phyloP scores from a whole-genome alignment of 2,329 filamentous ascomycete species.

The Talaromyces verruculosus region DNA sequence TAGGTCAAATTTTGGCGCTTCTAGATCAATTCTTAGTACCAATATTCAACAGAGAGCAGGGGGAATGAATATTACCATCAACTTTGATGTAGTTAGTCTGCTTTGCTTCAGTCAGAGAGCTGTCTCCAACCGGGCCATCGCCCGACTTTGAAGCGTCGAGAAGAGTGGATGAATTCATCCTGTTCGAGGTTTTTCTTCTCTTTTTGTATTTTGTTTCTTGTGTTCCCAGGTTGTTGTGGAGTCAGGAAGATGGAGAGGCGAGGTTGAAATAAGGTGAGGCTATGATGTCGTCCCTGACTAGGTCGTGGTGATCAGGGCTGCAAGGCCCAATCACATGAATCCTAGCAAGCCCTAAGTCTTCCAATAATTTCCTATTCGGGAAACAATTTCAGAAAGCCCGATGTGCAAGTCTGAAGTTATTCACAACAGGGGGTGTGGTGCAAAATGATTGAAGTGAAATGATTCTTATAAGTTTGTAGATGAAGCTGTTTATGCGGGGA shows the following conservation, averaged over 20 bases:
- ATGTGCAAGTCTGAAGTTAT: not conserved
- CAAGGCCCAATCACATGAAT: not conserved
- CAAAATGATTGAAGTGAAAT: not conserved
- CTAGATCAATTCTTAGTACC: slow-evolving; percentile 44
- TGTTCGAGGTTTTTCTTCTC: not conserved
- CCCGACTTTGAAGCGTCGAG: slow-evolving; percentile 1
- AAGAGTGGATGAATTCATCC: slow-evolving; percentile 3
- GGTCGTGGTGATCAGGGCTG: not conserved
- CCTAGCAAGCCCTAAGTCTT: slow-evolving; percentile 10
- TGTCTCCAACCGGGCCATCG: slow-evolving; percentile 2
- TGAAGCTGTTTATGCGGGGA: slow-evolving; percentile 12
- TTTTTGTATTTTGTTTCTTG: not conserved
- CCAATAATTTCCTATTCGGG: not conserved
- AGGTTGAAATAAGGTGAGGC: slow-evolving; percentile 8
- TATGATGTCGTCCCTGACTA: slow-evolving; percentile 8
- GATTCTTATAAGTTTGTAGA: not conserved
- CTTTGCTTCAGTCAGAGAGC: not conserved
- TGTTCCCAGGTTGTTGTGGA: not conserved
- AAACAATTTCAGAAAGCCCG: not conserved
- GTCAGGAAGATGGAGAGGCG: not conserved
- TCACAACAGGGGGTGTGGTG: not conserved
- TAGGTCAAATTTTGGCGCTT: slow-evolving; percentile 83
- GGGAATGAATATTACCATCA: slow-evolving; percentile 6
- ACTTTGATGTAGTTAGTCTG: slow-evolving; percentile 13
- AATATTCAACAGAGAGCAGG: too few relatives aligned